phyloP scores from a whole-genome alignment of 768 basidiomycete genomes.

The Gloeopeniophorella convolvens region DNA sequence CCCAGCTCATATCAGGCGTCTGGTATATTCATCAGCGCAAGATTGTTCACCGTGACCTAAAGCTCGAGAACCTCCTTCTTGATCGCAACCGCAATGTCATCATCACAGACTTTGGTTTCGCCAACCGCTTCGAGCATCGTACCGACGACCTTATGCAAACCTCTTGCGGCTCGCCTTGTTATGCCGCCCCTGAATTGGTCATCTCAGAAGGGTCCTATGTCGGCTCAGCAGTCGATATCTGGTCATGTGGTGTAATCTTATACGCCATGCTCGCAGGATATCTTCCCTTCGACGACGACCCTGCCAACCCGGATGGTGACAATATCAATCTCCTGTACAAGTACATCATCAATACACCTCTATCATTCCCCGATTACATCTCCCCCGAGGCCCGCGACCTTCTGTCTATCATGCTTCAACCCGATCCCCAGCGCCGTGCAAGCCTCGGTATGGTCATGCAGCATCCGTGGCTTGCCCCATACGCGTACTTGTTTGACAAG shows the following conservation, averaged over 20 bases:
- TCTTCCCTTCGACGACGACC: slow-evolving; percentile 99
- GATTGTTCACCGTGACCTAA: slow-evolving; percentile 98
- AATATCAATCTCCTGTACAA: slow-evolving; percentile 99
- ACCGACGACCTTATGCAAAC: slow-evolving; percentile 97
- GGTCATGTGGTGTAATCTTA: slow-evolving; percentile 92
- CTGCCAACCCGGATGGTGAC: slow-evolving; percentile 96
- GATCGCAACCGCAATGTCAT: slow-evolving; percentile 98
- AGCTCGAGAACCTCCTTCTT: slow-evolving; percentile 95
- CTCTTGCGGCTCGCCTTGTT: slow-evolving; percentile 94
- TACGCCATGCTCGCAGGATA: slow-evolving; percentile 97
- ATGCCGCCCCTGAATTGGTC: slow-evolving; percentile 96
- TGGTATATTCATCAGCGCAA: slow-evolving; percentile 99
- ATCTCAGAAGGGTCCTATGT: slow-evolving; percentile 96
- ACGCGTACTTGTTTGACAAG: slow-evolving; percentile 56
- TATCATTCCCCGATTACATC: slow-evolving; percentile 96
- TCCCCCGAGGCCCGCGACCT: slow-evolving; percentile 78
- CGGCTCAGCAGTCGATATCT: slow-evolving; percentile 96
- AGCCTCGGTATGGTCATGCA: slow-evolving; percentile 74
- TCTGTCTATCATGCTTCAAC: slow-evolving; percentile 88
- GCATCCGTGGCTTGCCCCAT: slow-evolving; percentile 79
- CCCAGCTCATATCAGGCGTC: slow-evolving; percentile 96
- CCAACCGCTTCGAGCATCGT: slow-evolving; percentile 92
- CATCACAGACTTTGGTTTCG: slow-evolving; percentile 99
- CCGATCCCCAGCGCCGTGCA: slow-evolving; percentile 78
- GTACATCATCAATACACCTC: slow-evolving; percentile 95